Base-by-base conservation (phyloP, 2,329 filamentous ascomycete species). In the Cercospora sesami region DNA sequence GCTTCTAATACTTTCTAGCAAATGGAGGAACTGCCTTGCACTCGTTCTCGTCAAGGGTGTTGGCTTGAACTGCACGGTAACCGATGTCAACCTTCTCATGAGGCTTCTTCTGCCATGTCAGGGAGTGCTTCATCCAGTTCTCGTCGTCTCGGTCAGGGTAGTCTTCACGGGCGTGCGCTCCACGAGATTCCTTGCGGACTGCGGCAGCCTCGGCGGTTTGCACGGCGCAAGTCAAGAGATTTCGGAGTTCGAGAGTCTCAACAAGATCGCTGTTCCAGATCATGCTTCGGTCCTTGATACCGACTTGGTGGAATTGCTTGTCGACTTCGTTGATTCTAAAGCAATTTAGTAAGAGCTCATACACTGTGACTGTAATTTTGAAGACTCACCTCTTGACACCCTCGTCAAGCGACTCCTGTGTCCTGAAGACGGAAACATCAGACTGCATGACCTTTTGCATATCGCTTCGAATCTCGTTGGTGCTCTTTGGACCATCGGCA, bases 361-460 rank as follows among this genome's bases (percentile, higher is more conserved):
- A 26, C 26, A 26, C 26, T 26, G 26, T 26, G 26, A 26, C 26
- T 26, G 26, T 5, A 26, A 26, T 26, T 26, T 26, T 26, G 26
- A 26, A 26, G 26, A 72, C 74, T 74, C 70, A 77, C 75, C 90
- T 94, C 82, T 86, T 85, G 70, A 97, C 94, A 87, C 94, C 94
- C 82, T 97, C 92, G 75, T 97, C 93, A 80, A 98, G 87, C 74
- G 89, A 93, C 82, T 96, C 91, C 75, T 98, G 93, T 53, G 92
- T 97, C 80, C 94, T 88, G 91, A 98, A 98, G 68, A 98, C 94
- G 81, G 90, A 92, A 80, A 98, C 94, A 79, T 98, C 95, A 58
- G 91, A 92, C 85, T 98, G 94, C 94, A 98, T 98, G 75, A 91
- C 90, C 89, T 95, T 97, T 82, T 98, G 94, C 94, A 98, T 98